Evolutionary conservation across 768 basidiomycete species (phyloP).

Genomic region (Boletus reticulatus): DNA sequence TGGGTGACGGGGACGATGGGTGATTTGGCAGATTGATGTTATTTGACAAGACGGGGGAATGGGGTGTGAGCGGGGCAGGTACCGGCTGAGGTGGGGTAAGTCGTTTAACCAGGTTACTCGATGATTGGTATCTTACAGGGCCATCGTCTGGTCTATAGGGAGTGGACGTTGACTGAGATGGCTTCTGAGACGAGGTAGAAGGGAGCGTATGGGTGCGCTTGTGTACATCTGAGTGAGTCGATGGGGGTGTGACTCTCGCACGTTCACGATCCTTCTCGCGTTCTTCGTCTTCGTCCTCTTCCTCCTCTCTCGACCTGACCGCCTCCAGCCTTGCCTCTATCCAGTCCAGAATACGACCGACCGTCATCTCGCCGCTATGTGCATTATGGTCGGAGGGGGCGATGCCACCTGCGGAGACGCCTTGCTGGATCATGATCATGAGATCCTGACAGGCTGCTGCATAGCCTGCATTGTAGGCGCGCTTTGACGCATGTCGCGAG

Average conservation of each 20-base stretch:
- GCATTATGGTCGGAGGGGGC: constrained; percentile 40
- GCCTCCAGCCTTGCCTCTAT: constrained; percentile 80
- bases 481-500: constrained; percentile 71
- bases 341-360: constrained; percentile 83
- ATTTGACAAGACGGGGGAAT: constrained; percentile 25
- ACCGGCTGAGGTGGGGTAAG: constrained; percentile 16
- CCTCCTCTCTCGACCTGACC: constrained; percentile 69
- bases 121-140: constrained; percentile 31
- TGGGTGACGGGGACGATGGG: constrained; percentile 30
- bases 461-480: constrained; percentile 80
- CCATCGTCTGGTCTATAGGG: constrained; percentile 18
- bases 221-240: constrained; percentile 16
- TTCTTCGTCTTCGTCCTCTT: constrained; percentile 82
- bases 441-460: constrained; percentile 78
- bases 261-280: constrained; percentile 53
- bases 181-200: constrained; percentile 17
- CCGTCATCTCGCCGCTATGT: constrained; percentile 62
- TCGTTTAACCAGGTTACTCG: neutral
- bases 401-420: constrained; percentile 62
- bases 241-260: constrained; percentile 26
- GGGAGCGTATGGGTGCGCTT: constrained; percentile 20
- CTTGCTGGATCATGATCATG: constrained; percentile 79
- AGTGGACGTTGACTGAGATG: constrained; percentile 12
- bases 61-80: constrained; percentile 32
- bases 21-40: constrained; percentile 13